Evolutionary conservation across 2,329 filamentous ascomycete species (phyloP), one percentile per base, ranked within the genome.

Genomic region (Lomentospora prolificans): DNA sequence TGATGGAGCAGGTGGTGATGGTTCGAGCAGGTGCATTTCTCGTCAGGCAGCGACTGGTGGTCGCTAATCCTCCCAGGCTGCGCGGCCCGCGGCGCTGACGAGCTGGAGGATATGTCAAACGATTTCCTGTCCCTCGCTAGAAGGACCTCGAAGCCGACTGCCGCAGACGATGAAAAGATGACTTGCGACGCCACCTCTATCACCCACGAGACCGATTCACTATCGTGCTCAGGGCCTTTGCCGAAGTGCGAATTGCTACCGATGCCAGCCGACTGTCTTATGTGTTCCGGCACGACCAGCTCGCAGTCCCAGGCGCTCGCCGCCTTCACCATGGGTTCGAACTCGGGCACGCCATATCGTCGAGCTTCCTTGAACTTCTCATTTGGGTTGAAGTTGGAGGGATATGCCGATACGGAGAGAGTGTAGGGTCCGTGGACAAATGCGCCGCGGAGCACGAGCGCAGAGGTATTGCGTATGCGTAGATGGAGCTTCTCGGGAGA

Each of bases 341-440:
- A 99, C 64, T 95, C 88, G 14, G 94, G 94, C 1, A 86, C 79
- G 50, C 89, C 89, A 72, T 90, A 85, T 54, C 77, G 76, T 54
- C 84, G 80, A 1, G 86, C 79, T 53, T 85, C 77, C 57, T 85
- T 81, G 62, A 87, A 85, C 67, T 89, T 90, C 61, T 78, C 75
- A 70, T 96, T 90, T 2, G 92, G 90, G 64, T 91, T 80, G 73
- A 94, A 97, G 50, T 78, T 82, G 14, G 87, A 79, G 0, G 92
- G 90, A 64, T 95, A 95, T 24, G 90, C 88, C 53, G 91, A 85
- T 51, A 91, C 86, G 64, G 90, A 90, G 36, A 97, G 79, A 0
- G 86, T 95, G 67, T 99, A 99, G 1, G 94, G 94, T 0, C 94
- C 94, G 71, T 96, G 94, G 55, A 99, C 86, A 68, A 96, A 99